Base-by-base conservation (phyloP, 1,139 yeast species). In the Debaryomyces coudertii region DNA sequence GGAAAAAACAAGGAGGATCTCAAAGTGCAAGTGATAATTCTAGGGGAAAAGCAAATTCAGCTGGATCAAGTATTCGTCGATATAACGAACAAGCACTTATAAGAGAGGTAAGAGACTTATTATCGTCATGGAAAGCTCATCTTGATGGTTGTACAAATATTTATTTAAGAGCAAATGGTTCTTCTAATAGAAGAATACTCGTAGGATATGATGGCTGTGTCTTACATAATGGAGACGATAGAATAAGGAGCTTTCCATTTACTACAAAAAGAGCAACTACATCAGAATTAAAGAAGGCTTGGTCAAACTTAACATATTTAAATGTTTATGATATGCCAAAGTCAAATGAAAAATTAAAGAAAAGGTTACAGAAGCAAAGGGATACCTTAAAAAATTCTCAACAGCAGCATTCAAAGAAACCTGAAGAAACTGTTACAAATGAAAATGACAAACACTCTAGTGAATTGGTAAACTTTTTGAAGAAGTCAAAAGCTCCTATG, bases 1-100 rank as follows among this genome's bases (percentile, higher is more conserved):
- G 99, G 70, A 80, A 97, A 53, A 95, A 93, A 60, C 99, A 93
- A 66, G 99, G 99, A 69, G 99, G 99, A 0, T 80, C 98, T 0
- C 99, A 93, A 65, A 82, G 93, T 51, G 92, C 97, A 1, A 87
- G 82, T 66, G 99, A 93, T 66, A 89, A 85, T 61, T 86, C 96
- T 0, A 81, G 87, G 53, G 98, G 99, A 2, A 92, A 92, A 62
- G 99, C 99, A 8, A 90, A 90, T 53, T 90, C 97, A 12, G 99
- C 97, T 0, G 99, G 99, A 48, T 87, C 97, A 2, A 82, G 84
- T 45, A 76, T 93, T 42, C 83, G 99, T 71, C 77, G 99, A 52
- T 83, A 90, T 56, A 92, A 92, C 59, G 99, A 95, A 64, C 86
- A 83, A 47, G 95, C 95, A 2, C 75, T 93, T 50, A 81, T 80